Conservation (phyloP, 805 yeast genomes). For the Saccharomycopsis selenospora region DNA sequence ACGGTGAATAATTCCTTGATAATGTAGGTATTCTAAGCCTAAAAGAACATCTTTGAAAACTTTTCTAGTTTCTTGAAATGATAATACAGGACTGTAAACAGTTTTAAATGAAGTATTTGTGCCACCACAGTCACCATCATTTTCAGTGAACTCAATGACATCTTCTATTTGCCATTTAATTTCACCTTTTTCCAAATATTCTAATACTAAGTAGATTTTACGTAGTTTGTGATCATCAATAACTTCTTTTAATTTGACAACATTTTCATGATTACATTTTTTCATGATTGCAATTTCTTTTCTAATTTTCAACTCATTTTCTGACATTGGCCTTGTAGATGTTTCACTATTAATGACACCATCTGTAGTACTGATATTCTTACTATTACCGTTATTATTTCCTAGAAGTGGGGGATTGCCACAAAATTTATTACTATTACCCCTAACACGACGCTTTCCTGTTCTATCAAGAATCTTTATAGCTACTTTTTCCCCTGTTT, state of each 20-base stretch:
- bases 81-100: slow-evolving; percentile 49
- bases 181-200: slow-evolving; percentile 87
- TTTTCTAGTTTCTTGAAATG: slow-evolving; percentile 58
- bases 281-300: slow-evolving; percentile 91
- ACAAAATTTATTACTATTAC: neutral
- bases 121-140: slow-evolving; percentile 21
- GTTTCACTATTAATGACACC: neutral
- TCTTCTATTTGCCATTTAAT: slow-evolving; percentile 63
- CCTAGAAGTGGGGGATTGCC: too few relatives aligned
- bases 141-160: neutral
- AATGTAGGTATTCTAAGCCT: slow-evolving; percentile 86
- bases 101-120: slow-evolving; percentile 1
- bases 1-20: slow-evolving; percentile 86
- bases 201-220: slow-evolving; percentile 84
- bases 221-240: slow-evolving; percentile 77
- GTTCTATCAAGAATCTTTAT: slow-evolving; percentile 85
- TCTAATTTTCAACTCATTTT: slow-evolving; percentile 63
- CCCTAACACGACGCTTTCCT: slow-evolving; percentile 29
- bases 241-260: slow-evolving; percentile 81
- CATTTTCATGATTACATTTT: slow-evolving; percentile 85
- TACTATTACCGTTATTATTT: neutral
- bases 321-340: slow-evolving; percentile 27
- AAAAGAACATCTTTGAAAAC: slow-evolving; percentile 76
- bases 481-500: slow-evolving; percentile 67
- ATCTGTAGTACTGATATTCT: neutral